Evolutionary conservation across 1,139 yeast genomes (phyloP), one percentile per base, ranked within the genome.

Genomic region (Saccharomycopsis crataegensis): DNA sequence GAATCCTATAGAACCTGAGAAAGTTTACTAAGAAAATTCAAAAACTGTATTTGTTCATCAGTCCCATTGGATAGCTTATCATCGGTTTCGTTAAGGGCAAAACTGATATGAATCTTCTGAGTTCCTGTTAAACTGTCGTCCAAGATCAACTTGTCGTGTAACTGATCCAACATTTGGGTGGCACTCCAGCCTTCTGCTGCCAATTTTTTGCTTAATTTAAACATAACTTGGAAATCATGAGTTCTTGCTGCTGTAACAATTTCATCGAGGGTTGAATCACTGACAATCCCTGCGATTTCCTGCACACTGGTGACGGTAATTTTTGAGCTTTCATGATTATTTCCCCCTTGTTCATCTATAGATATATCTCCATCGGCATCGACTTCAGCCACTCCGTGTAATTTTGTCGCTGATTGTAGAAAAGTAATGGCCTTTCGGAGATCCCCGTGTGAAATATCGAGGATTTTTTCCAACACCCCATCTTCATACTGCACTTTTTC

Each of bases 351-450:
- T 31, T 50, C 59, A 22, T 61, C 61, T 11, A 11, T 38, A 31
- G 68, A 70, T 8, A 72, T 68, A 43, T 72, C 79, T 7, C 65
- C 72, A 41, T 66, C 70, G 2, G 64, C 59, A 46, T 68, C 71
- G n/a, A 63, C 63, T 16, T 56, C 57, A 3, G 58, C 55, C 4
- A 56, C 53, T 8, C 60, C 62, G 51, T 76, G 75, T 49, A 86
- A 70, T 59, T 85, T 83, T 11, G 95, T 79, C 2, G 96, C 89
- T 17, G 96, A 86, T 68, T 94, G 99, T 51, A 94, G 74, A 58
- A 83, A 79, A 0, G 98, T 94, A 59, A 94, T 91, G 4, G 96
- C 96, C 62, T 84, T 87, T 71, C 99, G 82, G 63, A 94, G 76
- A 72, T 94, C 99, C 54, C 99, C 99, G 50, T 77, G 78, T 14